These are phyloP conservation scores for Fusarium phyllophilum DNA, from an alignment of 2,329 filamentous ascomycete species.

Conservation along the genomic window DNA sequence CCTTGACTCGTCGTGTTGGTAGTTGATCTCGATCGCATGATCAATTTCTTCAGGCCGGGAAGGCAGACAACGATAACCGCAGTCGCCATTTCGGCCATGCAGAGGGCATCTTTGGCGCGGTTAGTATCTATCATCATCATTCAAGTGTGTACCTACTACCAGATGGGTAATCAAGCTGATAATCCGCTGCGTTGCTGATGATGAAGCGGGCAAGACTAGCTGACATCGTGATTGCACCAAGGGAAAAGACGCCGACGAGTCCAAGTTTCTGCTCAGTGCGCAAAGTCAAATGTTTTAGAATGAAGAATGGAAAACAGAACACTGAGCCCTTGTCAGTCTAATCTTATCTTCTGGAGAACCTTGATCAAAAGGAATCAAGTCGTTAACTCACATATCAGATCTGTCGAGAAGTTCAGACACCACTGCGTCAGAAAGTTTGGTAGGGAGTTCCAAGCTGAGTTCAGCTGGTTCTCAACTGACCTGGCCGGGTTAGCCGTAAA, in stretches of 20 bases:
- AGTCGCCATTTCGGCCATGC: constrained; percentile 13
- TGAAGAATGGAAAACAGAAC: constrained; percentile 17
- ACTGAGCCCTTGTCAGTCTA: background rate
- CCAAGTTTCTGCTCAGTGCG: constrained; percentile 6
- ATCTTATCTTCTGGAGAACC: background rate
- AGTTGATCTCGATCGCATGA: background rate
- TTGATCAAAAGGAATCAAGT: too few relatives aligned
- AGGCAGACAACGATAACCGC: constrained; percentile 9
- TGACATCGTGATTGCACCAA: constrained; percentile 1
- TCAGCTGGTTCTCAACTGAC: constrained; percentile 10
- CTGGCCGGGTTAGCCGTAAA: background rate
- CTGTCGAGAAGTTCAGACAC: constrained; percentile 15
- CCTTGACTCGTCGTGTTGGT: background rate
- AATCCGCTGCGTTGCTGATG: background rate
- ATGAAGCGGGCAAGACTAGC: constrained; percentile 6
- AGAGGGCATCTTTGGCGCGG: background rate
- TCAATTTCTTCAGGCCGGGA: constrained; percentile 3
- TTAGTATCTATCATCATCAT: background rate
- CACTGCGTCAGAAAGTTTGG: constrained; percentile 1
- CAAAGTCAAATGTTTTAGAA: background rate
- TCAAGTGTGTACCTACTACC: background rate
- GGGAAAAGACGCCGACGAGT: constrained; percentile 4
- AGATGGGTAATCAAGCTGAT: constrained; percentile 1
- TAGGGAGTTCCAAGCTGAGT: constrained; percentile 4
- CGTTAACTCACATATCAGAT: background rate